phyloP scores from a whole-genome alignment of 2,329 filamentous ascomycete species.

The Xylaria sp. region DNA sequence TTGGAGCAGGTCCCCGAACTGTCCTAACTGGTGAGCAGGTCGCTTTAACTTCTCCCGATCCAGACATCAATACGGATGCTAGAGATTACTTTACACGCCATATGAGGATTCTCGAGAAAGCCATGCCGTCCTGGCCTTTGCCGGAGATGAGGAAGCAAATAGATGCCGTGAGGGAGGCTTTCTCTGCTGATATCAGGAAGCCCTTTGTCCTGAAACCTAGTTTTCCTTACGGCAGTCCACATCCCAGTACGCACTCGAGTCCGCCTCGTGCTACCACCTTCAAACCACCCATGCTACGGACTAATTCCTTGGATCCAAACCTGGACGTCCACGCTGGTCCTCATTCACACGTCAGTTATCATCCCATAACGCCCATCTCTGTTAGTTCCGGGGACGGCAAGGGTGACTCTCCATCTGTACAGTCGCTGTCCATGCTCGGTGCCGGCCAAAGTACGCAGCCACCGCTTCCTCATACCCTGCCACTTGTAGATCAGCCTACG shows the following conservation, averaged over 20 bases:
- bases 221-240: constrained; percentile 86
- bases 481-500: constrained; percentile 65
- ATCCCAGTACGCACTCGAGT: constrained; percentile 65
- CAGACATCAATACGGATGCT: constrained; percentile 82
- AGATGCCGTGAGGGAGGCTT: constrained; percentile 85
- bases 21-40: constrained; percentile 60
- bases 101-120: constrained; percentile 90
- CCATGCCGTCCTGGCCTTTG: constrained; percentile 83
- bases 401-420: constrained; percentile 75
- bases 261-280: constrained; percentile 62
- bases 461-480: constrained; percentile 59
- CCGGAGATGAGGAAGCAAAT: constrained; percentile 90
- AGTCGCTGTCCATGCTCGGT: constrained; percentile 74
- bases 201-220: constrained; percentile 87
- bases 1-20: not conserved
- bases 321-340: constrained; percentile 60
- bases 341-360: constrained; percentile 69
- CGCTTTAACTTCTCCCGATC: constrained; percentile 90
- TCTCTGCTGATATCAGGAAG: constrained; percentile 83
- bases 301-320: constrained; percentile 59
- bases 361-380: constrained; percentile 82
- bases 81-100: constrained; percentile 89
- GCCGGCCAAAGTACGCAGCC: constrained; percentile 60
- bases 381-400: constrained; percentile 74
- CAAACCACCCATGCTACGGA: constrained; percentile 53